phyloP scores from a whole-genome alignment of 371 early-diverging fungal species.

The Mucor circinelloides region DNA sequence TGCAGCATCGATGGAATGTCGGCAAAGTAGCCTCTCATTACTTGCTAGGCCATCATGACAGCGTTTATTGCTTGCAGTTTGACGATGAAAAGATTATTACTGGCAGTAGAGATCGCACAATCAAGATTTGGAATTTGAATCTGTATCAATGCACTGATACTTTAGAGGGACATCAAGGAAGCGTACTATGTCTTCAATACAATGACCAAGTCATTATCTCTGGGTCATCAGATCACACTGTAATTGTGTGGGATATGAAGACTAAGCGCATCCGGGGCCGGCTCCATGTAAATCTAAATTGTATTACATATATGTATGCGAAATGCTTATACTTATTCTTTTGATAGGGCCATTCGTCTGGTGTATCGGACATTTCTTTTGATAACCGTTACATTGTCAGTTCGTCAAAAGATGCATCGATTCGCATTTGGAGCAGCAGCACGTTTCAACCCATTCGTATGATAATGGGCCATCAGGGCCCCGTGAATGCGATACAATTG shows the following conservation, averaged over 20 bases:
- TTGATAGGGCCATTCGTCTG: constrained; percentile 71
- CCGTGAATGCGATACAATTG: constrained; percentile 88
- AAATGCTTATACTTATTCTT: constrained; percentile 17
- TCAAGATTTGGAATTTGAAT: constrained; percentile 66
- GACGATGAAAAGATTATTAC: constrained; percentile 79
- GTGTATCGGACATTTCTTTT: constrained; percentile 83
- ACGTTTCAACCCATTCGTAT: constrained; percentile 54
- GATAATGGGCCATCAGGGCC: constrained; percentile 80
- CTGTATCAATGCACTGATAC: constrained; percentile 59
- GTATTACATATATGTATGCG: background rate
- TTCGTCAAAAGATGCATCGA: constrained; percentile 91
- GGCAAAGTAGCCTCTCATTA: constrained; percentile 39
- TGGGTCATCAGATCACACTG: constrained; percentile 88
- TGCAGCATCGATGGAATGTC: constrained; percentile 38
- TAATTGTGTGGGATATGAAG: constrained; percentile 84
- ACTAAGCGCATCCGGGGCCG: constrained; percentile 31
- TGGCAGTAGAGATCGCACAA: constrained; percentile 88
- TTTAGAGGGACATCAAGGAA: constrained; percentile 82
- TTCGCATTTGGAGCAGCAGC: constrained; percentile 81
- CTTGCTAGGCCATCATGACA: constrained; percentile 79
- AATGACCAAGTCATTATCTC: constrained; percentile 79
- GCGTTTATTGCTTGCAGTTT: constrained; percentile 92
- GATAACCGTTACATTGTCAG: constrained; percentile 73
- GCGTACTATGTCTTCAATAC: constrained; percentile 90
- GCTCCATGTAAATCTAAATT: constrained; percentile 23